Evolutionary conservation across 106 monocot genomes (phyloP).

Genomic region (Amphibolis antarctica): DNA sequence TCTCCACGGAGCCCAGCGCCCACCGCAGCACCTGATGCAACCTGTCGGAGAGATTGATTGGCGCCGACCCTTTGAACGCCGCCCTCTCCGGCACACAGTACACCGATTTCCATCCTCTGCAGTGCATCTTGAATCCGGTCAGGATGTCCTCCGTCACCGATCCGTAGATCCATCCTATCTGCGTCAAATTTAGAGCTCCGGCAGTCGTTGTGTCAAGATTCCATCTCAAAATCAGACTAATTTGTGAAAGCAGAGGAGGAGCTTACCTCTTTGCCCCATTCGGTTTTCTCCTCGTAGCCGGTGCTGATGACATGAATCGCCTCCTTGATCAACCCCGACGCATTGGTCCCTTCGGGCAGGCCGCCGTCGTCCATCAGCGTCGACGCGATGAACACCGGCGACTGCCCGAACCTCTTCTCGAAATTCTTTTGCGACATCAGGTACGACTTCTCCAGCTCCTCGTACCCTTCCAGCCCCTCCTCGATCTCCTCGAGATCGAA

Average conservation of each 20-base stretch:
- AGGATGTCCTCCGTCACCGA: conserved; percentile 86
- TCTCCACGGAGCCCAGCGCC: conserved; percentile 95
- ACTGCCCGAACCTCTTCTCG: conserved; percentile 91
- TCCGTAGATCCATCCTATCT: conserved; percentile 97
- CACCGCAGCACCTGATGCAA: conserved; percentile 85
- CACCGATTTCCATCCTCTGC: conserved; percentile 86
- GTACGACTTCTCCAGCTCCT: conserved; percentile 68
- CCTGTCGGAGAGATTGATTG: conserved; percentile 81
- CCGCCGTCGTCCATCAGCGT: conserved; percentile 85
- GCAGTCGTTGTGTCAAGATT: not conserved
- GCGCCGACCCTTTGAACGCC: conserved; percentile 93
- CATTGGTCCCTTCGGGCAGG: conserved; percentile 38
- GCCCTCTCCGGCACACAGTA: conserved; percentile 65
- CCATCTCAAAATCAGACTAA: not conserved
- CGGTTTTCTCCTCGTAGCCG: conserved; percentile 83
- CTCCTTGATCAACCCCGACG: conserved; percentile 51
- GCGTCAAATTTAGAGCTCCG: not conserved
- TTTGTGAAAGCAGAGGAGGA: too few relatives aligned
- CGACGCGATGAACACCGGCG: conserved; percentile 88
- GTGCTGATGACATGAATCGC: conserved; percentile 88
- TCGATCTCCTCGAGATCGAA: conserved; percentile 78
- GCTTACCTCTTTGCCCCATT: conserved; percentile 87
- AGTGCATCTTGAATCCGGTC: conserved; percentile 99
- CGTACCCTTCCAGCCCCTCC: conserved; percentile 88
- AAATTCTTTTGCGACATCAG: conserved; percentile 97